Percentiles rank a stretch among this genome's conserved stretches.
phyloP scores from a whole-genome alignment of 805 yeast genomes.

The Gaillardinia entomophila region DNA sequence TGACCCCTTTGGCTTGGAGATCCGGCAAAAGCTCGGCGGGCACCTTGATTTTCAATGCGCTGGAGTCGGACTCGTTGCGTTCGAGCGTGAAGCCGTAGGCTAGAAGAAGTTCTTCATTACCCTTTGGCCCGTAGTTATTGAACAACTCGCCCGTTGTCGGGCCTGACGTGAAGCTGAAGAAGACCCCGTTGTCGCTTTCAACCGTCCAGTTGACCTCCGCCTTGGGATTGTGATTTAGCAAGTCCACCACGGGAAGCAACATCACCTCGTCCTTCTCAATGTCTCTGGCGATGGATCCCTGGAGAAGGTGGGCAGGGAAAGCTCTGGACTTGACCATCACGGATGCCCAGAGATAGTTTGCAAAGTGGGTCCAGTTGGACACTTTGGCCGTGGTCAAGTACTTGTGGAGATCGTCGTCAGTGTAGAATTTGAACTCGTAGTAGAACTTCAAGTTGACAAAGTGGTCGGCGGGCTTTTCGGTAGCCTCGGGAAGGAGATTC shows the following conservation, averaged over 20 bases:
- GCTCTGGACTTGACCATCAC: constrained; percentile 71
- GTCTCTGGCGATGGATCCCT: constrained; percentile 17
- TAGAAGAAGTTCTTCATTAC: constrained; percentile 74
- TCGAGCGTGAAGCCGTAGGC: constrained; percentile 75
- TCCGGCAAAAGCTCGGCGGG: constrained; percentile 25
- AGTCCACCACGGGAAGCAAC: constrained; percentile 72
- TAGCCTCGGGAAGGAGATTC: constrained; percentile 22
- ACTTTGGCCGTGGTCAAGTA: constrained; percentile 15
- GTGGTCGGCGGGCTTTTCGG: constrained; percentile 27
- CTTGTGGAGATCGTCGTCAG: constrained; percentile 28
- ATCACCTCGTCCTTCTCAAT: constrained; percentile 48
- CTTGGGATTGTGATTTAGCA: constrained; percentile 65
- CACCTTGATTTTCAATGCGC: constrained; percentile 57
- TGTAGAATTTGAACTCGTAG: constrained; percentile 36
- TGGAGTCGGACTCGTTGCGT: constrained; percentile 51
- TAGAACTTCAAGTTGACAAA: constrained; percentile 37
- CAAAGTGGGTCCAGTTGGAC: constrained; percentile 57
- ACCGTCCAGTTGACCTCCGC: constrained; percentile 61
- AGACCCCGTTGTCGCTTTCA: constrained; percentile 8
- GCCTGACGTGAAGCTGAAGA: constrained; percentile 40
- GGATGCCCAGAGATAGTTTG: constrained; percentile 71
- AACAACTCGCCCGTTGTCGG: constrained; percentile 43
- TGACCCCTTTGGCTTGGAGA: constrained; percentile 30
- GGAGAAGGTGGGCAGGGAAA: constrained; percentile 67
- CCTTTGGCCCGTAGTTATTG: constrained; percentile 85